Conservation (phyloP, 495 filamentous ascomycete species). For the Penicillium waksmanii region DNA sequence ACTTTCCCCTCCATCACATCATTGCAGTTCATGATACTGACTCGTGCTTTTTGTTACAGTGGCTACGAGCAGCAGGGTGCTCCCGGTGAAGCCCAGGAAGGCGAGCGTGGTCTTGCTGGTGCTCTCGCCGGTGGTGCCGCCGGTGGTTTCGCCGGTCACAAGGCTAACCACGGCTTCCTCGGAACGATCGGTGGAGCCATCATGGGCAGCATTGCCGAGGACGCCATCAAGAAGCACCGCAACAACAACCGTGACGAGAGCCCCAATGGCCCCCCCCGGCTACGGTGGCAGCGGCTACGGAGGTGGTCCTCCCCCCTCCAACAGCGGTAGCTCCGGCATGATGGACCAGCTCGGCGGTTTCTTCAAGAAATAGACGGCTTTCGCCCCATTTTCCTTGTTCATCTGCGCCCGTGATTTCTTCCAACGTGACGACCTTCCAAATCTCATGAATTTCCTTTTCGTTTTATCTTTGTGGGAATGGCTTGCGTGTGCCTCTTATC, state of each 20-base stretch:
- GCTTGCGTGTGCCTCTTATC: constrained; percentile 21
- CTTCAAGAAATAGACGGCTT: constrained; percentile 46
- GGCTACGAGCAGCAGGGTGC: constrained; percentile 34
- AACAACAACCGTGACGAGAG: constrained; percentile 37
- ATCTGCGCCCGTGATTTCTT: constrained; percentile 6
- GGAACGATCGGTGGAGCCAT: constrained; percentile 55
- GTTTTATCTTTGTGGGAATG: constrained; percentile 17
- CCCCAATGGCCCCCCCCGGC: constrained; percentile 13
- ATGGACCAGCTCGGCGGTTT: constrained; percentile 48
- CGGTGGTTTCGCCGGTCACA: constrained; percentile 52
- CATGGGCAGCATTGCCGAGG: constrained; percentile 50
- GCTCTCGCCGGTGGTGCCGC: constrained; percentile 51
- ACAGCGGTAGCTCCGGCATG: constrained; percentile 34
- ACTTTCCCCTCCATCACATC: neutral
- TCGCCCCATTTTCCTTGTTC: constrained; percentile 6
- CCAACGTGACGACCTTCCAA: constrained; percentile 22
- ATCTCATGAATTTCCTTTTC: constrained; percentile 33
- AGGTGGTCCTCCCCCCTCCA: constrained; percentile 21
- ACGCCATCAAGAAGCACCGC: constrained; percentile 50
- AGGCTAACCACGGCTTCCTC: constrained; percentile 54
- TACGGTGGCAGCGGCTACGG: constrained; percentile 24
- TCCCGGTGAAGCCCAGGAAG: constrained; percentile 47
- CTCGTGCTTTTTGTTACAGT: constrained; percentile 6
- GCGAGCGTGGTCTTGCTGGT: constrained; percentile 52
- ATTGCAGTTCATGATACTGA: neutral